These are phyloP conservation scores for Wallacemonas collosoma DNA, from an alignment of 208 protist species.

Conservation along the genomic window DNA sequence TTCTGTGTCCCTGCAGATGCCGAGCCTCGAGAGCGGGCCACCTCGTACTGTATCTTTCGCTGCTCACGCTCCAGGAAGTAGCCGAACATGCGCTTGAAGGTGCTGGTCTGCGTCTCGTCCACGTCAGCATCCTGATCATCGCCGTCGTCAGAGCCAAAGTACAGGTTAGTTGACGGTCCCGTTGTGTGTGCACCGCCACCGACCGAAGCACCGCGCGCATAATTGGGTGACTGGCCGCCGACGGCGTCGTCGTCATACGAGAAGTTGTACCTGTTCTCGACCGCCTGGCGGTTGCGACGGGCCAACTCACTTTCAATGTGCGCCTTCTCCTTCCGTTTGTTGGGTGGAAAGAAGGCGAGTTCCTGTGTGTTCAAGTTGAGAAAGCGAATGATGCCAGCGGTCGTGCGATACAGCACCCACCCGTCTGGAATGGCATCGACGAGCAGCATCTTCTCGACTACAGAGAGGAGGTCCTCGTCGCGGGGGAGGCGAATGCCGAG, in stretches of 20 bases:
- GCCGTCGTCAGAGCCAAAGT: constrained; percentile 27
- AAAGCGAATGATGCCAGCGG: constrained; percentile 84
- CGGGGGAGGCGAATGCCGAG: constrained; percentile 81
- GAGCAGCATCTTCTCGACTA: constrained; percentile 85
- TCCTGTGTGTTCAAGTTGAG: constrained; percentile 91
- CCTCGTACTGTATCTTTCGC: constrained; percentile 55
- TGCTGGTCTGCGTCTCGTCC: constrained; percentile 45
- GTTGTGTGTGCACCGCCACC: not conserved
- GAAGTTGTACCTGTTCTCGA: constrained; percentile 80
- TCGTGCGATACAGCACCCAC: constrained; percentile 90
- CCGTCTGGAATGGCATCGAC: constrained; percentile 84
- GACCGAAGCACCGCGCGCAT: not conserved
- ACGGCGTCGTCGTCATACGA: constrained; percentile 59
- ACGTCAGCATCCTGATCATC: constrained; percentile 15
- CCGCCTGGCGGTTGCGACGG: constrained; percentile 68
- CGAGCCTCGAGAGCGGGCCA: constrained; percentile 34
- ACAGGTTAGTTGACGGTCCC: constrained; percentile 7
- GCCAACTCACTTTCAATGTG: constrained; percentile 70
- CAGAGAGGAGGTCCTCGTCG: constrained; percentile 79
- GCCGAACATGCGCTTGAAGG: constrained; percentile 58
- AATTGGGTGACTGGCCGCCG: constrained; percentile 6
- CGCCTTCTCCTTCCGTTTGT: constrained; percentile 59
- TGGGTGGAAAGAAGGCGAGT: constrained; percentile 85
- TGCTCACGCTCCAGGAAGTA: constrained; percentile 72
- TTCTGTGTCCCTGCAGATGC: not conserved